Evolutionary conservation across 768 basidiomycete species (phyloP).

Genomic region (Boletellus ananas): DNA sequence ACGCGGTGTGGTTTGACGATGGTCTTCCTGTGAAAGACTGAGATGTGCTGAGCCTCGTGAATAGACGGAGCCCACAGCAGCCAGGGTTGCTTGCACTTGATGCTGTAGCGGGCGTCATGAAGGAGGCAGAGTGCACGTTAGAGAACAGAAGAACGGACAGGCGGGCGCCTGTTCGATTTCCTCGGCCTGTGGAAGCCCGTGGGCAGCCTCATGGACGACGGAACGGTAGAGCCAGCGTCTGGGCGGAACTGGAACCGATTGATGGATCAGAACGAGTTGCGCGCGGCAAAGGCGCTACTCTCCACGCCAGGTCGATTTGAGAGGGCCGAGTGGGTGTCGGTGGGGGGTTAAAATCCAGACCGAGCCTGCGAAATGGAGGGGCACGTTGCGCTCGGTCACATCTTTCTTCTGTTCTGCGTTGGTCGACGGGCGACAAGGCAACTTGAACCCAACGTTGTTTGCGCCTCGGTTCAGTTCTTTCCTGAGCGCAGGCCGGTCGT

Average conservation of each 20-base stretch:
- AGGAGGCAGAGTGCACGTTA: too few relatives aligned
- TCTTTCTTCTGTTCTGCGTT: conserved; percentile 29
- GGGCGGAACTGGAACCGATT: too few relatives aligned
- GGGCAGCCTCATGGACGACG: neutral
- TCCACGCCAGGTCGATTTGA: too few relatives aligned
- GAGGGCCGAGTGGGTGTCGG: too few relatives aligned
- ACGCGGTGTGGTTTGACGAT: neutral
- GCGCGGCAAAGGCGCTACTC: too few relatives aligned
- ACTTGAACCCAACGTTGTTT: conserved; percentile 21
- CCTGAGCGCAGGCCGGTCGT: conserved; percentile 31
- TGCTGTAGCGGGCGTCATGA: too few relatives aligned
- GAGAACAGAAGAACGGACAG: too few relatives aligned
- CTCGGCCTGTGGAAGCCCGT: too few relatives aligned
- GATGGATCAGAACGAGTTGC: too few relatives aligned
- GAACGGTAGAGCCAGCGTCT: too few relatives aligned
- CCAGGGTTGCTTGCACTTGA: too few relatives aligned
- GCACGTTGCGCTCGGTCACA: conserved; percentile 15
- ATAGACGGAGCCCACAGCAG: neutral
- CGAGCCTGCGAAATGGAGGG: conserved; percentile 29
- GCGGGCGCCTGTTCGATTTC: neutral
- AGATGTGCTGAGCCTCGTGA: neutral
- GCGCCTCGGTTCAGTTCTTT: conserved; percentile 23
- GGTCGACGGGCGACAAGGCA: conserved; percentile 34
- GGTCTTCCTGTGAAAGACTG: neutral
- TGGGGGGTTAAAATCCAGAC: conserved; percentile 41